Evolutionary conservation across 2,329 filamentous ascomycete genomes (phyloP).

Genomic region (Epichloe bromicola): DNA sequence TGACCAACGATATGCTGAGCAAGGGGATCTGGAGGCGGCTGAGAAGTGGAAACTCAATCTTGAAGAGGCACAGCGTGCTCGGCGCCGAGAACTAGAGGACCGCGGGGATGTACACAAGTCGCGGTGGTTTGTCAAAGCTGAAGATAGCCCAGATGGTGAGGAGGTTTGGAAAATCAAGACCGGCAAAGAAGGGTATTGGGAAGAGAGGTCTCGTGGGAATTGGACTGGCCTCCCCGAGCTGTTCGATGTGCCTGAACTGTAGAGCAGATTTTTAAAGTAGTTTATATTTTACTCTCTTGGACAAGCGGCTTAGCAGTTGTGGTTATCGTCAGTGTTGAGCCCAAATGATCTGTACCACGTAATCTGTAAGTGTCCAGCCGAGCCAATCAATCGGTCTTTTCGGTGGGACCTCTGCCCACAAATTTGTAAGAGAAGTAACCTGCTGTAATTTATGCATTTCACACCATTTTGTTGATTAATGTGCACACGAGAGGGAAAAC

Average conservation of each 20-base stretch:
- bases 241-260: conserved; percentile 24
- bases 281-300: neutral
- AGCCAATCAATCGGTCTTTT: too few species aligned
- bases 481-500: too few species aligned
- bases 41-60: conserved; percentile 72
- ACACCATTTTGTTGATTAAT: too few species aligned
- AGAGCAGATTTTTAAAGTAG: conserved; percentile 5
- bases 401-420: too few species aligned
- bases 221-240: conserved; percentile 49
- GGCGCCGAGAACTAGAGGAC: conserved; percentile 65
- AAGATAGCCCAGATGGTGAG: conserved; percentile 44
- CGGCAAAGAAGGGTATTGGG: conserved; percentile 89
- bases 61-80: conserved; percentile 70
- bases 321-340: too few species aligned
- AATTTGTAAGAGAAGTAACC: too few species aligned
- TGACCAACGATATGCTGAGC: conserved; percentile 76
- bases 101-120: conserved; percentile 60
- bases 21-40: conserved; percentile 68
- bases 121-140: conserved; percentile 70
- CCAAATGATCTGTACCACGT: too few species aligned
- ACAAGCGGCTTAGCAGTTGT: too few species aligned
- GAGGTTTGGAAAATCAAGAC: conserved; percentile 64
- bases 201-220: conserved; percentile 55
- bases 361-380: too few species aligned
- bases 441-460: too few species aligned